Evolutionary conservation across 2,329 filamentous ascomycete species (phyloP).

Genomic region (Colletotrichum tofieldiae): DNA sequence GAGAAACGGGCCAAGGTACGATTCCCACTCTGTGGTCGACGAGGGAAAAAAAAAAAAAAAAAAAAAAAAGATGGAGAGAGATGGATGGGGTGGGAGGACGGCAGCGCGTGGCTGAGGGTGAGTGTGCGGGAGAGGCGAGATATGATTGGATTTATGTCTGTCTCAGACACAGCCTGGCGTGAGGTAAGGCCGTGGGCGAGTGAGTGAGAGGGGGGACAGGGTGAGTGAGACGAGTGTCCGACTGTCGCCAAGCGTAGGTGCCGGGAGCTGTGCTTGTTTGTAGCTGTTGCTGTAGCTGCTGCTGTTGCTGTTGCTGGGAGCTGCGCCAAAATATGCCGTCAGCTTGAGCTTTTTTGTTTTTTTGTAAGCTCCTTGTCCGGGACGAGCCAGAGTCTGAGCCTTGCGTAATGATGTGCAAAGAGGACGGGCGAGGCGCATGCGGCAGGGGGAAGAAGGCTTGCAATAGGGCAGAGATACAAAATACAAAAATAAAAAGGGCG

Average conservation of each 20-base stretch:
- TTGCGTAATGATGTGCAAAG: slow-evolving; percentile 18
- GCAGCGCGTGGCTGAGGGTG: slow-evolving; percentile 10
- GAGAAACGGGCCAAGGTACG: not conserved
- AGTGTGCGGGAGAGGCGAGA: slow-evolving; percentile 2
- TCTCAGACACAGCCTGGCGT: slow-evolving; percentile 30
- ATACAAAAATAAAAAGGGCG: not conserved
- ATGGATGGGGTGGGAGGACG: not conserved
- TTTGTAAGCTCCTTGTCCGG: not conserved
- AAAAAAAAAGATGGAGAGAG: not conserved
- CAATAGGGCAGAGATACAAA: no score
- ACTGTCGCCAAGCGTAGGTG: slow-evolving; percentile 1
- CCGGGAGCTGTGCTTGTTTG: not conserved
- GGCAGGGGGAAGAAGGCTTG: slow-evolving; percentile 5
- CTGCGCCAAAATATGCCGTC: slow-evolving; percentile 8
- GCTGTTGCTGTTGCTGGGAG: slow-evolving; percentile 4
- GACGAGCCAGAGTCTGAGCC: slow-evolving; percentile 18
- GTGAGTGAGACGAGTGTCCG: not conserved
- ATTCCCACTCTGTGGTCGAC: not conserved
- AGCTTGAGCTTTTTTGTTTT: slow-evolving; percentile 12
- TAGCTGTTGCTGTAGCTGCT: not conserved
- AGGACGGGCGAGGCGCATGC: slow-evolving; percentile 3
- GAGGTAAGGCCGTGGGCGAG: not conserved
- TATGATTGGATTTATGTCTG: slow-evolving; percentile 34
- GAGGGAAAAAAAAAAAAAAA: not conserved
- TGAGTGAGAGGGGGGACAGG: not conserved